These are phyloP conservation scores for Thelonectria discophora DNA, from an alignment of 2,329 filamentous ascomycete species.

Conservation along the genomic window DNA sequence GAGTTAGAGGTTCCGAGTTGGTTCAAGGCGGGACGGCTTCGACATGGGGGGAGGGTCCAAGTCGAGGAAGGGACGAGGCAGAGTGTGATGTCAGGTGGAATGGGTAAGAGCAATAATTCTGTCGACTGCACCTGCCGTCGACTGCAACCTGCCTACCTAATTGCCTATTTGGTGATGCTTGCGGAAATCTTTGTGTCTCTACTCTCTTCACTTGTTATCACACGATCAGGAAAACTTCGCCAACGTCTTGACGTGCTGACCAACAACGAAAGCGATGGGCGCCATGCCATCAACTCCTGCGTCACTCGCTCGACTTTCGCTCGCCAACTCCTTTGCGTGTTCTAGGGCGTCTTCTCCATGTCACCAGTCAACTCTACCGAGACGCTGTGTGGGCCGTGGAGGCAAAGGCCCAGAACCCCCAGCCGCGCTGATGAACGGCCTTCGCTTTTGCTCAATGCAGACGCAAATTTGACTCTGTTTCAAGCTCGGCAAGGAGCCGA, in stretches of 20 bases:
- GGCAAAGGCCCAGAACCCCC: background rate
- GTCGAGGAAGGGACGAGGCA: conserved; percentile 8
- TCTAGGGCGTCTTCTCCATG: background rate
- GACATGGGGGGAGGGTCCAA: conserved; percentile 9
- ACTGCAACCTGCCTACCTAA: background rate
- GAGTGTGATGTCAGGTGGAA: background rate
- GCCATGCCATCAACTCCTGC: background rate
- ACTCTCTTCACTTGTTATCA: background rate
- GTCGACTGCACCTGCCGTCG: background rate
- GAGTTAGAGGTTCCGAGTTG: background rate
- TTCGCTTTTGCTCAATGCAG: background rate
- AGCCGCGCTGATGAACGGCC: no score
- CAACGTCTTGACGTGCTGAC: background rate
- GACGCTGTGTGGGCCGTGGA: background rate
- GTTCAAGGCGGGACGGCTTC: conserved; percentile 8
- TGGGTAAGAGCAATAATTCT: background rate
- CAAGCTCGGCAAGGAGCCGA: background rate
- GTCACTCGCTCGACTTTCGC: background rate
- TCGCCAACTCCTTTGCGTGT: background rate
- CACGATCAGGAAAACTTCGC: background rate
- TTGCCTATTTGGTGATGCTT: background rate
- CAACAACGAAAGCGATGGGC: background rate
- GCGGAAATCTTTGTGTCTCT: no score
- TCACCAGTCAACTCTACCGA: background rate
- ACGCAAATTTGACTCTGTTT: background rate